Percentiles rank a stretch among this genome's conserved stretches.
Evolutionary conservation across 129 eudicot species (phyloP).

Genomic region (Saposhnikovia divaricata): DNA sequence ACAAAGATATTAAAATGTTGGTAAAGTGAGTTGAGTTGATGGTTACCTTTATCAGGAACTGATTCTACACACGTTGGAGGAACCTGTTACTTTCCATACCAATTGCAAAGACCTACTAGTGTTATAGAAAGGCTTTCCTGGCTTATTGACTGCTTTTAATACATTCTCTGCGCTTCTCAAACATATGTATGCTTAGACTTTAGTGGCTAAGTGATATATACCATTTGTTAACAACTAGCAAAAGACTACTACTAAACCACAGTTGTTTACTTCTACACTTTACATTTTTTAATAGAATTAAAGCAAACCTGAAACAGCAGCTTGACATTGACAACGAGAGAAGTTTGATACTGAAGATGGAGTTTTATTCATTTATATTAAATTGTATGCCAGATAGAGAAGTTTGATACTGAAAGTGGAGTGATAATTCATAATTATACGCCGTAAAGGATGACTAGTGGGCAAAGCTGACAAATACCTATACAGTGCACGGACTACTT

Average conservation of each 20-base stretch:
- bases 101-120: constrained; percentile 23
- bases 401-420: constrained; percentile 5
- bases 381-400: constrained; percentile 4
- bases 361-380: not conserved
- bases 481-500: not conserved
- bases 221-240: not conserved
- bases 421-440: not conserved
- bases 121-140: not conserved
- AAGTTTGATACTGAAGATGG: constrained; percentile 7
- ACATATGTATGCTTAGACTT: not conserved
- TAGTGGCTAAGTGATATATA: not conserved
- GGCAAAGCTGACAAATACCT: constrained; percentile 5
- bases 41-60: not conserved
- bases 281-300: not conserved
- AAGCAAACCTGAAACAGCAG: constrained; percentile 3
- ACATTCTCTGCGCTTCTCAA: constrained; percentile 20
- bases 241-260: not conserved
- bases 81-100: constrained; percentile 6
- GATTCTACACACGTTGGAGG: constrained; percentile 24
- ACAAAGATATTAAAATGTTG: not conserved
- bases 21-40: constrained; percentile 11
- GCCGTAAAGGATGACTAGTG: constrained; percentile 25
- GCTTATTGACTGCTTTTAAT: constrained; percentile 26
- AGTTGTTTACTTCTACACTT: not conserved
- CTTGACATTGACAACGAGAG: not conserved